Conservation (phyloP, 306 rosid genomes). For the Cicer cuneatum region DNA sequence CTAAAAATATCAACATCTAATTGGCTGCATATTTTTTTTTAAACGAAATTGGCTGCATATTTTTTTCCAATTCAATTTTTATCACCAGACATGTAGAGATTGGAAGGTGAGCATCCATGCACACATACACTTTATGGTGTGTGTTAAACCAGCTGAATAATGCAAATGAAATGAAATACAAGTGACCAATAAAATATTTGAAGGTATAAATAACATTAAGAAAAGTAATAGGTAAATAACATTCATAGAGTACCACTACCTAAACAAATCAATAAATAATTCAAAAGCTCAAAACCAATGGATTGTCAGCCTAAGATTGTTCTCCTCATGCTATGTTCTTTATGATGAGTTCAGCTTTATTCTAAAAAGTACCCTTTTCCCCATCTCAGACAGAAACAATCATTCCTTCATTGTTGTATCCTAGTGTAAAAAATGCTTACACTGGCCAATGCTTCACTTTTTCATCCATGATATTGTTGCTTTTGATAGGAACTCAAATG, state of each 20-base stretch:
- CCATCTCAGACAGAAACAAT: not conserved
- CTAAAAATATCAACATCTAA: too few relatives aligned
- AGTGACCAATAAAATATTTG: constrained; percentile 33
- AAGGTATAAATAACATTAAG: not conserved
- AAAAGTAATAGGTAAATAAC: constrained; percentile 21
- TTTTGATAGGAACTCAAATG: constrained; percentile 11
- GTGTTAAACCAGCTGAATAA: not conserved
- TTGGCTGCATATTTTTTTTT: too few relatives aligned
- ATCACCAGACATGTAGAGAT: not conserved
- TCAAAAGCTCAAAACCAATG: constrained; percentile 13
- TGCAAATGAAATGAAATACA: not conserved
- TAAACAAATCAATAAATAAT: constrained; percentile 9
- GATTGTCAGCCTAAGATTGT: constrained; percentile 17
- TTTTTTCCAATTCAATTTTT: not conserved
- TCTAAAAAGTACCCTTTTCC: not conserved
- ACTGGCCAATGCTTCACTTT: constrained; percentile 9
- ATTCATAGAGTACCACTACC: constrained; percentile 7
- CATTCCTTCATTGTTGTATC: constrained; percentile 24
- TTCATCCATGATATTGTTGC: constrained; percentile 16
- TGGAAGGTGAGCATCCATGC: not conserved
- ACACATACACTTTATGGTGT: not conserved
- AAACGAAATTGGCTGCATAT: too few relatives aligned
- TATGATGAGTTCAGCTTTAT: constrained; percentile 6
- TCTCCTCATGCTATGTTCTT: constrained; percentile 24
- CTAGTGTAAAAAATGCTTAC: not conserved